A percentile compares a stretch with the other conserved stretches of the same genome.
Evolutionary conservation across 208 protist genomes (phyloP).

Genomic region (Plasmodiophora brassicae): DNA sequence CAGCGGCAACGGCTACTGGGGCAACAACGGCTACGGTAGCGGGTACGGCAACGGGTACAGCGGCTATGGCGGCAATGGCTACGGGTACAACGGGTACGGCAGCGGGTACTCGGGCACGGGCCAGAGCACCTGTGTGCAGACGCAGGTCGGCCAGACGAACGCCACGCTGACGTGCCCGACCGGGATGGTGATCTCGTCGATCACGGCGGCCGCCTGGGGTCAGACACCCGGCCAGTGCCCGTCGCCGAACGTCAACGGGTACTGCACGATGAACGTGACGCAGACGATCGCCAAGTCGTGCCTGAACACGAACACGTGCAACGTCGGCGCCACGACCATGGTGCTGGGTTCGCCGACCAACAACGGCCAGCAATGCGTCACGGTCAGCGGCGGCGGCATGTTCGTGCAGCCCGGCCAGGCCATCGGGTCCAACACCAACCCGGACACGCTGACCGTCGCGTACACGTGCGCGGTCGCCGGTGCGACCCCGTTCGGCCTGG

Average conservation of each 20-base stretch:
- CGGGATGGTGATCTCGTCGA: not conserved
- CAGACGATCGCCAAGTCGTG: not conserved
- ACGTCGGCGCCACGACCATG: not conserved
- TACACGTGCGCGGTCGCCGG: not conserved
- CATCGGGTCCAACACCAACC: not conserved
- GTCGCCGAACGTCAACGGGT: not conserved
- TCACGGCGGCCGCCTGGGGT: not conserved
- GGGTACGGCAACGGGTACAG: not conserved
- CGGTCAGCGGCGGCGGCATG: not conserved
- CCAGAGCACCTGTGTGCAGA: not conserved
- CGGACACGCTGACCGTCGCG: not conserved
- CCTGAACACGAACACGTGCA: not conserved
- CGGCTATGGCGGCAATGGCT: conserved; percentile 7
- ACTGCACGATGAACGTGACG: not conserved
- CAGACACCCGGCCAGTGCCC: not conserved
- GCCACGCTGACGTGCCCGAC: not conserved
- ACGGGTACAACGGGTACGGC: not conserved
- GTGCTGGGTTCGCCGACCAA: not conserved
- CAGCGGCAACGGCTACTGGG: not conserved
- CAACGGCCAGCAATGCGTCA: conserved; percentile 10
- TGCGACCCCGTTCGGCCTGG: not conserved
- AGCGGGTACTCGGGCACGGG: not conserved
- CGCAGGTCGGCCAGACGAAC: not conserved
- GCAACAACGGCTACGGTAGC: not conserved
- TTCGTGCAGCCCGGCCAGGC: too few species aligned